Conservation (phyloP, 345 rosid genomes). For the Moringa oleifera region DNA sequence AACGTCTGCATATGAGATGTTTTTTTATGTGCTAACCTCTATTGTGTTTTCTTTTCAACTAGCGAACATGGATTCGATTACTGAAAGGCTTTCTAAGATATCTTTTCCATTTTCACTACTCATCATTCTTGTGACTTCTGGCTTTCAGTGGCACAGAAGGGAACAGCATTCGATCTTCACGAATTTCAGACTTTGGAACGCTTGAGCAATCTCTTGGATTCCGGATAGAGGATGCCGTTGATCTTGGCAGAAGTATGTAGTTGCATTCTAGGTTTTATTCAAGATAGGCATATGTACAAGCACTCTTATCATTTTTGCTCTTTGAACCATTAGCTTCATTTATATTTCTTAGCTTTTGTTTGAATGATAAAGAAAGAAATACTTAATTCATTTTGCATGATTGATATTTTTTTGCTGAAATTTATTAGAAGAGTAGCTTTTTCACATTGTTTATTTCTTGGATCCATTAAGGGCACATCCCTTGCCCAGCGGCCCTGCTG, state of each 20-base stretch:
- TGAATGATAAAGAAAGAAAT: no score
- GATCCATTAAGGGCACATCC: no score
- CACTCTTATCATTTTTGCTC: not conserved
- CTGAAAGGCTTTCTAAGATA: not conserved
- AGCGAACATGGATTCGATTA: no score
- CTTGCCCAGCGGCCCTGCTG: no score
- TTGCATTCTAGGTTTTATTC: slow-evolving; percentile 3
- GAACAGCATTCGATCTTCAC: slow-evolving; percentile 31
- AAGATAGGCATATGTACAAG: not conserved
- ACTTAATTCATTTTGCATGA: no score
- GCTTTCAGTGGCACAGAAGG: slow-evolving; percentile 42
- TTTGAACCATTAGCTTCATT: not conserved
- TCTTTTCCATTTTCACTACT: slow-evolving; percentile 4
- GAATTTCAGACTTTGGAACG: slow-evolving; percentile 39
- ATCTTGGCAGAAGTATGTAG: slow-evolving; percentile 43
- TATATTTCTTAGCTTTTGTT: no score
- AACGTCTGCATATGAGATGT: no score
- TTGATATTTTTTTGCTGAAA: not conserved
- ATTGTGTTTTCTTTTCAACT: not conserved
- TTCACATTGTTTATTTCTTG: not conserved
- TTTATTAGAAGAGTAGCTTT: not conserved
- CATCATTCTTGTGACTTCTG: slow-evolving; percentile 16
- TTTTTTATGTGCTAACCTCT: not conserved
- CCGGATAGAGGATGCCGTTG: slow-evolving; percentile 49
- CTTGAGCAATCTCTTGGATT: slow-evolving; percentile 47